Base-by-base conservation (phyloP, 257 asterid genomes). In the Solanum habrochaites region DNA sequence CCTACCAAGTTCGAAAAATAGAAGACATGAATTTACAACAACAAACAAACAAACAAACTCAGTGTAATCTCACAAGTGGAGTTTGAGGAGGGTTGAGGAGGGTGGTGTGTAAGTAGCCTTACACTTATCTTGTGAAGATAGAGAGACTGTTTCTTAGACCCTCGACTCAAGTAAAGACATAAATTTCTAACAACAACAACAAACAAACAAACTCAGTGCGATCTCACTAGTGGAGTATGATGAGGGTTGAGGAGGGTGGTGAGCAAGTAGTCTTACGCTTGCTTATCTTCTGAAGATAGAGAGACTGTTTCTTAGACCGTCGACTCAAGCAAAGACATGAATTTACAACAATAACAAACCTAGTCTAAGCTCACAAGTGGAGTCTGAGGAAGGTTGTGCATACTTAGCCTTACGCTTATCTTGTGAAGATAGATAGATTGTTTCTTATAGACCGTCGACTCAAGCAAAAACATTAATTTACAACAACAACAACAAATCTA, bases 1-100 rank as follows among this genome's bases (percentile, higher is more conserved):
- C 96, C 98, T 96, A 92, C 86, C 62, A 80, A 47, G 27, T 80
- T 85, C 8, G 15, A 18, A 7, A 21, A 47, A 45, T 1, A 15
- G 27, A 45, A 14, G 37, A 42, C 18, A 11, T 23, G 32, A 39
- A 12, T 2, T 74, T 11, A 11, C 16, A 64, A 64, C 8, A 58
- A 52, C 23, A 45, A 45, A 45, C 16, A 12, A 47, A 47, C 56
- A 47, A 12, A 66, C 37, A 64, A 4, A 64, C 3, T 8, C 18
- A 62, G 70, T n/a, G 29, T 11, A 64, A 64, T 25, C 18, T 5
- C 18, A 64, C 4, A 64, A 11, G 72, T 64, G 18, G 8, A 5
- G 9, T 25, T 2, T n/a, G 32, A 1, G 1, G 21, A 27, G 37
- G 37, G 37, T 27, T 11, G 32, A 1, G 1, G 11, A 27, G 39